Conservation (phyloP, 2,329 filamentous ascomycete species). For the Exophiala spinifera region DNA sequence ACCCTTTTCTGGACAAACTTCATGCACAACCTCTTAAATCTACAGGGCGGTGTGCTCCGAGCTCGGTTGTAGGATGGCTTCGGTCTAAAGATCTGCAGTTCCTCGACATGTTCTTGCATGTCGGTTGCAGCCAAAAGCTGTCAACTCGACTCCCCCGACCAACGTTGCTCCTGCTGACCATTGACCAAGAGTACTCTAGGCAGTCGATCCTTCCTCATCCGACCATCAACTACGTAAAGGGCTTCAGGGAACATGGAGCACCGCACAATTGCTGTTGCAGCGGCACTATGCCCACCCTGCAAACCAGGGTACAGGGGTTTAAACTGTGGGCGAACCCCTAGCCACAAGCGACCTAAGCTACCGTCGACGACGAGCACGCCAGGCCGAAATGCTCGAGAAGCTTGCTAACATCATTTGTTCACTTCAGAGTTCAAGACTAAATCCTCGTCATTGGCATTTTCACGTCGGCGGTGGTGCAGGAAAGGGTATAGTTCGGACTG, state of each 20-base stretch:
- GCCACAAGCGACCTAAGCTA: too few species aligned
- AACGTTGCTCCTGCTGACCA: neutral
- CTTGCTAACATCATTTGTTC: neutral
- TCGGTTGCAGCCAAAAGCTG: neutral
- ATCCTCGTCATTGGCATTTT: neutral
- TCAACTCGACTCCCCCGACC: neutral
- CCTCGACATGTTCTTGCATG: neutral
- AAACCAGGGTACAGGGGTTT: too few species aligned
- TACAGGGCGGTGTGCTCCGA: neutral
- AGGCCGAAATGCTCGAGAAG: neutral
- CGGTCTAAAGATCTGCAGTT: neutral
- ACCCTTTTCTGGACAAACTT: neutral
- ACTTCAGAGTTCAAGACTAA: neutral
- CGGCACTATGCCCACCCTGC: too few species aligned
- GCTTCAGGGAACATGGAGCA: too few species aligned
- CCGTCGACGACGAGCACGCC: too few species aligned
- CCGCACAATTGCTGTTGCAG: too few species aligned
- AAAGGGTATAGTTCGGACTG: too few species aligned
- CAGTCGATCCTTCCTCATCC: too few species aligned
- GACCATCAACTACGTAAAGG: too few species aligned
- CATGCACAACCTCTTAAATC: neutral
- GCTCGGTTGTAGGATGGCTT: neutral
- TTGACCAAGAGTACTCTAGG: neutral
- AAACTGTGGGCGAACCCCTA: too few species aligned
- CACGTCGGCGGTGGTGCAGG: neutral